Base-by-base conservation (phyloP, 495 filamentous ascomycete genomes). In the Lentithecium fluviatile region DNA sequence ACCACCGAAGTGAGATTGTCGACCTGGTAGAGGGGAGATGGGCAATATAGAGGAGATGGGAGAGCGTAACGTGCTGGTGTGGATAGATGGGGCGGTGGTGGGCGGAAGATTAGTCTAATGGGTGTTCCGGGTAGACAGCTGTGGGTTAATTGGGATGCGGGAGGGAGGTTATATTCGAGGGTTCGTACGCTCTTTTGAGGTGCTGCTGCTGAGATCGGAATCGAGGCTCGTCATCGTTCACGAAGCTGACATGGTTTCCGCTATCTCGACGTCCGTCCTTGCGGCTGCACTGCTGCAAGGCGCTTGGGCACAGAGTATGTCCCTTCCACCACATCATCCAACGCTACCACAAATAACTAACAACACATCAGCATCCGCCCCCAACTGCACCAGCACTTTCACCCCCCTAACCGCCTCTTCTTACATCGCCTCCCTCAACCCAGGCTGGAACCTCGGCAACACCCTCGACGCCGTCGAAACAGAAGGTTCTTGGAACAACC, bases 401-500 rank as follows among this genome's bases (percentile, higher is more conserved):
- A 67, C 62, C 19, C 61, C 69, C 8, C 72, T 79, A 34, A 71
- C 73, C 4, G 76, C 77, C 0, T 59, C 66, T 13, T 58, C 69
- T 12, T 79, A 71, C 51, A 68, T 77, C 13, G 60, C 66, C 0
- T 67, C 61, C 2, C 59, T 77, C 21, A 70, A 75, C 36, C 77
- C 77, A 0, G 77, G 76, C 10, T 79, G 77, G 77, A 79, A 77
- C 51, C 43, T 78, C 40, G 75, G 78, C 47, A 77, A 86, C 46
- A 85, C 83, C 0, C 76, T 85, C 32, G 84, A 85, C 67, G 82
- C 82, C 4, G 69, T 77, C 15, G 79, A 82, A 4, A 71, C 76
- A 47, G 84, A 87, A 61, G 82, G 80, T 1, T 79, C 75, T 3
- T 87, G 84, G 83, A 81, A 80, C 47, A 85, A 84, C 56, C 69